Base-by-base conservation (phyloP, 495 filamentous ascomycete genomes). In the Tuber borchii region DNA sequence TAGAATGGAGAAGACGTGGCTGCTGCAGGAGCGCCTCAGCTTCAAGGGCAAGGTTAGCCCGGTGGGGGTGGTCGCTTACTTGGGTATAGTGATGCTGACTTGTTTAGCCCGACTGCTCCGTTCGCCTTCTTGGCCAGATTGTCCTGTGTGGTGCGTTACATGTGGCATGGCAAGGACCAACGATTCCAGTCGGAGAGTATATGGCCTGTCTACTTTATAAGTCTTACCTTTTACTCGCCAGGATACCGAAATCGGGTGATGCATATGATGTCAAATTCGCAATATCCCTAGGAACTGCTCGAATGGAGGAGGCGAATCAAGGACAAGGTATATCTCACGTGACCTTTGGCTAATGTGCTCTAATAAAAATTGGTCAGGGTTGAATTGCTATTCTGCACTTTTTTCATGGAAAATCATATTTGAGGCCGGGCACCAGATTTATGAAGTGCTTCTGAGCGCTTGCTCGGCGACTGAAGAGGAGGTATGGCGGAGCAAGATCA, bases 341-440 rank as follows among this genome's bases (percentile, higher is more conserved):
- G 20, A 46, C 42, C 61, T 2, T 14, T 37, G 31, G 9, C 44
- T 48, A 68, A 26, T 20, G 56, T 56, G 26, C 31, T 39, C 40
- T 75, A 70, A 75, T 0, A 71, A 42, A 5, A 5, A 69, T 14
- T 34, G 34, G 19, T 65, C 8, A 81, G 94, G 94, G 2, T 84
- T 97, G 10, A 92, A 91, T 85, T 97, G 93, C 82, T 89, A 95
- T 81, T 92, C 90, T 31, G 93, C 92, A 34, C 89, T 90, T 19
- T 93, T 93, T 83, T 94, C 93, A 2, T 98, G 94, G 95, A 99
- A 97, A 83, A 82, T 97, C n/a, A 86, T 92, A 22, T 97, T 98
- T 79, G 91, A 94, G 79, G 87, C 89, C 65, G 87, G 91, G 69
- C 87, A 92, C 76, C 90, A 91, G 61, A 87, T 92, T 31, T 95